Conservation (phyloP, 2,329 filamentous ascomycete genomes). For the Penicillium polonicum region DNA sequence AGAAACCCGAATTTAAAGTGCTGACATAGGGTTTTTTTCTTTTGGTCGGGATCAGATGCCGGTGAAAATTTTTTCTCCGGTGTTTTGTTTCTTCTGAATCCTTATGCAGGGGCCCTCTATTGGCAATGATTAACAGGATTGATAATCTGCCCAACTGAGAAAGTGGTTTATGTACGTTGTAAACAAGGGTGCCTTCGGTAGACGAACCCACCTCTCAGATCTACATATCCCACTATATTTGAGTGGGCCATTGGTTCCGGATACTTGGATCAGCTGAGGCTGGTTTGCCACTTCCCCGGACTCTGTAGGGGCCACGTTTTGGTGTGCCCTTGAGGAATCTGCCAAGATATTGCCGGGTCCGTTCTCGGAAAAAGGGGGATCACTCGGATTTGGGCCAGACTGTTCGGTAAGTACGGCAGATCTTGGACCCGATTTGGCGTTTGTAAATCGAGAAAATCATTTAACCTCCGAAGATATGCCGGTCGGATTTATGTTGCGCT, state of each 20-base stretch:
- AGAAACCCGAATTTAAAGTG: slow-evolving; percentile 20
- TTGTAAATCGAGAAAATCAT: slow-evolving; percentile 8
- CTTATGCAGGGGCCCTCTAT: slow-evolving; percentile 10
- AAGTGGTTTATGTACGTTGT: neutral
- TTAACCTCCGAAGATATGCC: neutral
- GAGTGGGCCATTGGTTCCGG: slow-evolving; percentile 11
- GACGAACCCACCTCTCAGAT: neutral
- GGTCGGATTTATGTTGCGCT: slow-evolving; percentile 3
- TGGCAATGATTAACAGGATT: neutral
- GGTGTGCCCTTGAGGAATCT: neutral
- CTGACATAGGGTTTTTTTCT: slow-evolving; percentile 17
- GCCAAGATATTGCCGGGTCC: slow-evolving; percentile 5
- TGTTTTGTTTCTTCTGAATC: neutral
- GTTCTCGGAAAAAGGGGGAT: neutral
- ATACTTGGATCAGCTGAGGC: slow-evolving; percentile 7
- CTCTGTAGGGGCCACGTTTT: slow-evolving; percentile 15
- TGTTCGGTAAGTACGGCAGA: slow-evolving; percentile 19
- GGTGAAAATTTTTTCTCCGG: slow-evolving; percentile 17
- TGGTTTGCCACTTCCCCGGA: slow-evolving; percentile 25
- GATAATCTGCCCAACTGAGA: slow-evolving; percentile 7
- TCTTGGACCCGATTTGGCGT: slow-evolving; percentile 17
- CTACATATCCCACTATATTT: slow-evolving; percentile 4
- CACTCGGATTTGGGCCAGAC: slow-evolving; percentile 15
- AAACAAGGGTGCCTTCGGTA: neutral
- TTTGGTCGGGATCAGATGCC: slow-evolving; percentile 8